Base-by-base conservation (phyloP, 2,329 filamentous ascomycete genomes). In the Cladosporium sp. region DNA sequence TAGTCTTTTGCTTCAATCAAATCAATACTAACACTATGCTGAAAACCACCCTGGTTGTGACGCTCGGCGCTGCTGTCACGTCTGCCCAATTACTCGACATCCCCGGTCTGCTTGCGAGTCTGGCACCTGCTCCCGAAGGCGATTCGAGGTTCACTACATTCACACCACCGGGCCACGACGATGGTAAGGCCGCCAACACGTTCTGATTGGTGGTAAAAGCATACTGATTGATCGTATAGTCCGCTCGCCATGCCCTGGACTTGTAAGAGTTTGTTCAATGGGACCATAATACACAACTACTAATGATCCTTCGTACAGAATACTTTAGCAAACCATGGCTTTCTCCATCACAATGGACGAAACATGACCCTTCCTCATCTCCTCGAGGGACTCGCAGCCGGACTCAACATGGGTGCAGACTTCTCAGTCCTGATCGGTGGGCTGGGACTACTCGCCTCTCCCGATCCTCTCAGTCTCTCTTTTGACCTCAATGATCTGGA, bases 331-430 rank as follows among this genome's bases (percentile, higher is more conserved):
- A 64, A 63, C 52, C 60, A 63, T 47, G 63, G 63, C 40, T 67
- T 68, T 60, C 58, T 68, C 40, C 62, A 61, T n/a, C 64, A 62
- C 49, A 51, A 66, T 50, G 66, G 64, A 20, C 52, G 53, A 15
- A 62, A 56, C 36, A 65, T 66, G 58, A 67, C 62, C 6, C 36
- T 68, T 17, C 66, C 67, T 12, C 59, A 62, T 47, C 50, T 69
- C 19, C 28, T 68, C 19, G 15, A 60, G 15, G 66, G 66, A 22
- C 62, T 69, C 7, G 61, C 62, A 39, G 66, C 59, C 15, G 67
- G 67, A 25, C 44, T 69, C 20, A 67, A 67, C 58, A 63, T 69
- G 51, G 67, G 66, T 10, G 55, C 64, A 12, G 66, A 69, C 55
- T 68, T 69, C 61, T 62, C 65, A 6, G 58, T 64, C 17, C 58